Base-by-base conservation (phyloP, 2,329 filamentous ascomycete species). In the Monosporascus sp. region DNA sequence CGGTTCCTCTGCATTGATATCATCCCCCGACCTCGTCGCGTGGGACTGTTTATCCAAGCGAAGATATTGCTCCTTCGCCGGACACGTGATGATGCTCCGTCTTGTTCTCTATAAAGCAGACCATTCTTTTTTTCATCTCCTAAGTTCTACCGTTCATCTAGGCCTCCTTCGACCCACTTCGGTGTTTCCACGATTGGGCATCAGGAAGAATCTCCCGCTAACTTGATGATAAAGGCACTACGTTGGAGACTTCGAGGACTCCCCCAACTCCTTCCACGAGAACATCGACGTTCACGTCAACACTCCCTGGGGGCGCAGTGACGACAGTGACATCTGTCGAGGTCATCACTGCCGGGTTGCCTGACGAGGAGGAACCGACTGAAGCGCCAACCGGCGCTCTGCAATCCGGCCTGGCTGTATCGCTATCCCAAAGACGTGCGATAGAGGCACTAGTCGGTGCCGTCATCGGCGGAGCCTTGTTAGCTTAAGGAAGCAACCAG, bases 291-390 rank as follows among this genome's bases (percentile, higher is more conserved):
- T 66, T 61, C 36, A 64, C 60, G 7, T 65, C 62, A 17, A 69
- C 66, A 3, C 59, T 66, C 2, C 62, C 66, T 2, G 64, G 60
- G 38, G 67, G 67, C 7, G 63, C 55, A 3, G 53, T 65, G 52
- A 66, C 63, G 7, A 67, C 65, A 17, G 59, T 69, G n/a, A 67
- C 64, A 9, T 62, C 63, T 5, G 61, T 67, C 27, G 56, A 59
- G 5, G 56, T 67, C 4, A 57, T 69, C 7, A 62, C 62, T 36
- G 62, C 64, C 1, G 60, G 55, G 5, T 35, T 35, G 31, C 31
- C 31, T 14, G 50, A 48, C 15, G 35, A 54, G 2, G 60, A 62
- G 7, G 52, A 56, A 48, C 46, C 60, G 5, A 60, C 55, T n/a
- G 50, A 54, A 25, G 56, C 58, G 31, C 44, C 50, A 7, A 52